Conservation (phyloP, 768 basidiomycete species). For the Termitomyces sp. region DNA sequence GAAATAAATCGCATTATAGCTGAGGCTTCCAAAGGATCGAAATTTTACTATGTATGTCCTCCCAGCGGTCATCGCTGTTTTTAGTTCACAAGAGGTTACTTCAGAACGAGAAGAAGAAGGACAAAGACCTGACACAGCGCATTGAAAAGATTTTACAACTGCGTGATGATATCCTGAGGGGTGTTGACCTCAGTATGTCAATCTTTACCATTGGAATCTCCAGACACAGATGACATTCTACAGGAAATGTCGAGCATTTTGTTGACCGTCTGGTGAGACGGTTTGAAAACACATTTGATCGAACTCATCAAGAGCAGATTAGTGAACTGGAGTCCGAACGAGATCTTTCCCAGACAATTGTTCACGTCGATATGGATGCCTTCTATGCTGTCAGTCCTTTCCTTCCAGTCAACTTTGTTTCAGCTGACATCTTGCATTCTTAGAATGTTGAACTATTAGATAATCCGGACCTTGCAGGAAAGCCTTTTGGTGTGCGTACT, state of each 20-base stretch:
- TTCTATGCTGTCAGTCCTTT: constrained; percentile 61
- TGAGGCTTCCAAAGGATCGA: constrained; percentile 89
- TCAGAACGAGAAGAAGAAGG: constrained; percentile 87
- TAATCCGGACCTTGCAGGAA: constrained; percentile 60
- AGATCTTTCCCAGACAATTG: constrained; percentile 80
- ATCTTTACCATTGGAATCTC: constrained; percentile 8
- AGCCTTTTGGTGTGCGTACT: constrained; percentile 65
- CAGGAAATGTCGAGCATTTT: constrained; percentile 58
- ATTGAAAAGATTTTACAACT: constrained; percentile 68
- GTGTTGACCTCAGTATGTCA: constrained; percentile 52
- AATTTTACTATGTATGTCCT: constrained; percentile 74
- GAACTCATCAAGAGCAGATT: constrained; percentile 38
- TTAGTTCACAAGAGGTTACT: not conserved
- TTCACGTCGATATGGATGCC: constrained; percentile 96
- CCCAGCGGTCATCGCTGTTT: not conserved
- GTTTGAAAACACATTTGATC: not conserved
- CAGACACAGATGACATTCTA: not conserved
- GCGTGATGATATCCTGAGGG: constrained; percentile 55
- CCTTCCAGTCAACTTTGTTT: not conserved
- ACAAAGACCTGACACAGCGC: constrained; percentile 77
- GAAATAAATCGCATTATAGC: constrained; percentile 89
- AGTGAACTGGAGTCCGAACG: constrained; percentile 68
- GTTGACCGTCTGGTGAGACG: constrained; percentile 68
- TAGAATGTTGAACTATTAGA: constrained; percentile 70
- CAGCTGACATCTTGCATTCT: not conserved